Base-by-base conservation (phyloP, 2,329 filamentous ascomycete species). In the Fusarium clavum region DNA sequence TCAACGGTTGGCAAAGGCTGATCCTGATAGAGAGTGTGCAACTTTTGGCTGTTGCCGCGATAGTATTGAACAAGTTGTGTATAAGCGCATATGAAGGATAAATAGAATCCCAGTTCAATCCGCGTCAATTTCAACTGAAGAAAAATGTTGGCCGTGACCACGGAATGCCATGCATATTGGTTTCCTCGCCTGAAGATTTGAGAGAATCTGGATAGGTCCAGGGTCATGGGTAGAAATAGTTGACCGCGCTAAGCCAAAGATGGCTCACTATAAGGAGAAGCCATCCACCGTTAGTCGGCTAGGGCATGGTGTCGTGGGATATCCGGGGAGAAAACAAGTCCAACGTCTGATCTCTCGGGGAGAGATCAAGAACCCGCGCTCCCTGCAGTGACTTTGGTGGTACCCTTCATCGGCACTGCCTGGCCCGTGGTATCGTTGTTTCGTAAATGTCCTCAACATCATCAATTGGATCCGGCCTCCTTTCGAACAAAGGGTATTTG, bases 301-400 rank as follows among this genome's bases (percentile, higher is more conserved):
- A 69, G 64, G 67, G 49, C 48, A 30, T 10, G 30, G 24, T 46
- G 16, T 38, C 44, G 48, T 25, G 29, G 22, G 59, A 54, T 47
- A 69, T 75, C 73, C 59, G 73, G 71, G 64, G 72, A 67, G 70
- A 61, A 60, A 72, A 72, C 67, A 72, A 72, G 69, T 53, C 49
- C 62, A 63, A 45, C n/a, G 45, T 48, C 59, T 52, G 63, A 57
- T 44, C 60, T 20, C 11, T 61, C 49, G 24, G 55, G 38, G 63
- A 66, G 48, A 43, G 43, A 66, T 40, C 51, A 64, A 51, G 43
- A 41, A 41, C 56, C 43, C 24, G 43, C 30, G 41, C 68, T 68
- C 72, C 72, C 52, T 73, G 72, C 65, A 73, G 64, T 47, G 55
- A 51, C 44, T 60, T 56, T 47, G 53, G 45, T 24, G 56, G 43